phyloP scores from a whole-genome alignment of 2,329 filamentous ascomycete species.

The Exophiala mesophila region DNA sequence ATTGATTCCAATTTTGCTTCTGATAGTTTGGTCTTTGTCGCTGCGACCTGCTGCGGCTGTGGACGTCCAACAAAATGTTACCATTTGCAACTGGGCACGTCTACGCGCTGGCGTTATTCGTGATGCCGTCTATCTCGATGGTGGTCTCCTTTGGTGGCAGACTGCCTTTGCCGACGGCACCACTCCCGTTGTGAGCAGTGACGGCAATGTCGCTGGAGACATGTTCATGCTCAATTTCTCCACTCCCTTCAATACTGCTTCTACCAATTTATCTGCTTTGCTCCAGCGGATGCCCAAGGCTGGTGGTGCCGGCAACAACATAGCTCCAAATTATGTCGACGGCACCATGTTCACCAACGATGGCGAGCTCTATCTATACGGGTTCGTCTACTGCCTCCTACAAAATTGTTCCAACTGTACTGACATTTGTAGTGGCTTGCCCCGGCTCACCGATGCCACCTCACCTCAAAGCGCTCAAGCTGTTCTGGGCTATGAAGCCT shows the following conservation, averaged over 20 bases:
- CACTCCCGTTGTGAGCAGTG: conserved; percentile 21
- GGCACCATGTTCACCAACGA: conserved; percentile 64
- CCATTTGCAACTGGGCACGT: conserved; percentile 24
- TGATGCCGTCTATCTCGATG: conserved; percentile 24
- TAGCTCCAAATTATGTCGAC: conserved; percentile 49
- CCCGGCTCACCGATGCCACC: conserved; percentile 33
- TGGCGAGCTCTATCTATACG: conserved; percentile 59
- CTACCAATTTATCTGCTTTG: conserved; percentile 53
- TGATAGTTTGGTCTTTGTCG: background rate
- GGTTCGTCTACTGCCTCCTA: conserved; percentile 7
- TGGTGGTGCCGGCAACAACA: conserved; percentile 40
- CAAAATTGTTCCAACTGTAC: background rate
- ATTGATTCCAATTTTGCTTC: background rate
- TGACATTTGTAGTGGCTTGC: conserved; percentile 44
- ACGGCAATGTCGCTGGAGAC: conserved; percentile 36
- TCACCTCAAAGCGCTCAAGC: conserved; percentile 33
- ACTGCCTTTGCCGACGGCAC: conserved; percentile 24
- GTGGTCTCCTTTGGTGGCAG: conserved; percentile 24
- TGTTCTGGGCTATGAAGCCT: conserved; percentile 50
- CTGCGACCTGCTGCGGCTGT: conserved; percentile 1
- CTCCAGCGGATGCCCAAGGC: conserved; percentile 49
- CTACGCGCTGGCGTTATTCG: conserved; percentile 20
- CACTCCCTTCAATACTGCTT: conserved; percentile 47
- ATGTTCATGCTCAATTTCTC: conserved; percentile 59
- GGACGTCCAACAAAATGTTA: conserved; percentile 21